A percentile compares a stretch with the other conserved stretches of the same genome.
Evolutionary conservation across 2,329 filamentous ascomycete genomes (phyloP).

Genomic region (Penicillium sp.): DNA sequence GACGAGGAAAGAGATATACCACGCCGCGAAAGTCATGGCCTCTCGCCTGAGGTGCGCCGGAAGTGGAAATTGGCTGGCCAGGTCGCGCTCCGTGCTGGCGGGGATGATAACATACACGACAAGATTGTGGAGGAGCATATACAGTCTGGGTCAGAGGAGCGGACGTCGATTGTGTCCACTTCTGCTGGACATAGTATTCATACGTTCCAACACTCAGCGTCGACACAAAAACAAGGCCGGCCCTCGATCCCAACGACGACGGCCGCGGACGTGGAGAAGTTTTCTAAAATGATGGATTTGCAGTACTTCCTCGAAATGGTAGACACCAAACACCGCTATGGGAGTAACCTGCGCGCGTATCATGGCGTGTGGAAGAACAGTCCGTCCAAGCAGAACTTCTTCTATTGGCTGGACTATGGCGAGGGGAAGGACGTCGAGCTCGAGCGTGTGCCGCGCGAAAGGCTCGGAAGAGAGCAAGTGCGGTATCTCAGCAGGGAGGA

Average conservation of each 20-base stretch:
- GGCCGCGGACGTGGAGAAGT: constrained; percentile 36
- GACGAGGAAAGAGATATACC: background rate
- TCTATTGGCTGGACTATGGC: constrained; percentile 87
- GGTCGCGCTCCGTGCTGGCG: constrained; percentile 68
- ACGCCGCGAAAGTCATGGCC: constrained; percentile 15
- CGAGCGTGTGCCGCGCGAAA: constrained; percentile 66
- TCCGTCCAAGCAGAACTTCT: constrained; percentile 80
- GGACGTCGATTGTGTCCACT: constrained; percentile 1
- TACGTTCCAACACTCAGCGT: constrained; percentile 24
- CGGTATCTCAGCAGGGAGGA: constrained; percentile 82
- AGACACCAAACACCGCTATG: constrained; percentile 81
- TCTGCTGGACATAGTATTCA: constrained; percentile 21
- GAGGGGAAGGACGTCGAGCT: constrained; percentile 68
- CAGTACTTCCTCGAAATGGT: constrained; percentile 69
- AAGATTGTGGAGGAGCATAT: constrained; percentile 42
- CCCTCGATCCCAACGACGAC: constrained; percentile 22
- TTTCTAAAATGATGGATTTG: constrained; percentile 75
- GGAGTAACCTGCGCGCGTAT: constrained; percentile 74
- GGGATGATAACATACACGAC: constrained; percentile 54
- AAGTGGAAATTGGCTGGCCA: constrained; percentile 73
- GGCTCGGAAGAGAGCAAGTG: constrained; percentile 73
- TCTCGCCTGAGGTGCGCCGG: constrained; percentile 49
- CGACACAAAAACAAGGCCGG: constrained; percentile 21
- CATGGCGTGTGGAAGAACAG: constrained; percentile 78
- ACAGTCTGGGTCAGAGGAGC: constrained; percentile 25